Base-by-base conservation (phyloP, 2,329 filamentous ascomycete genomes). In the Trichoderma semiorbis region DNA sequence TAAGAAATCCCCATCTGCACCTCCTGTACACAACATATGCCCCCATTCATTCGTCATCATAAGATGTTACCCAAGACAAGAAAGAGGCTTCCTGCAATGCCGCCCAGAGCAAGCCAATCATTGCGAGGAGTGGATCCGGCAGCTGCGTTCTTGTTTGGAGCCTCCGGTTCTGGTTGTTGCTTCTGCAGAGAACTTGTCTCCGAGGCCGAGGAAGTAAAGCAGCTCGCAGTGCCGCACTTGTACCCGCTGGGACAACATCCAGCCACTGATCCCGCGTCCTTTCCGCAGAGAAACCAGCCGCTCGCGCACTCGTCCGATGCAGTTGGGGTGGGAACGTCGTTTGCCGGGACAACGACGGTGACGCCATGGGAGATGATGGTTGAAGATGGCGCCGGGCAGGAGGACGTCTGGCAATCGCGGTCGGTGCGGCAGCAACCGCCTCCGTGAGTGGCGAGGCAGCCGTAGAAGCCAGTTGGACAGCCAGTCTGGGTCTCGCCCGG, bases 391-490 rank as follows among this genome's bases (percentile, higher is more conserved):
- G 88, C 81, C 0, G 93, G 92, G 77, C 95, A 98, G 7, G 91
- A 93, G 0, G 92, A 93, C 0, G 90, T 92, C 72, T 92, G 89
- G 82, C 95, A 98, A 82, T 97, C 88, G 24, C 95, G 89, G 2
- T 94, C 95, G 0, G 93, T 94, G 71, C 92, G 92, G 82, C 95
- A 98, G 83, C 95, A 98, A 2, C 88, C 88, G 24, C 94, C 94
- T 16, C 93, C 94, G 72, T 95, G 93, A 72, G 90, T 90, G 2
- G 95, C 95, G 3, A 91, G 89, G 81, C 95, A 98, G 65, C 93
- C 91, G 81, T 98, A 98, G 84, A 95, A 98, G 3, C 95, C 95
- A 0, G 91, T 95, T 0, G 95, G 95, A 76, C 95, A 98, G 76
- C 81, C 81, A 7, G 77, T 78, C 71, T 83, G 81, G 12, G 81